phyloP scores from a whole-genome alignment of 495 filamentous ascomycete species.

The Daldinia decipiens region DNA sequence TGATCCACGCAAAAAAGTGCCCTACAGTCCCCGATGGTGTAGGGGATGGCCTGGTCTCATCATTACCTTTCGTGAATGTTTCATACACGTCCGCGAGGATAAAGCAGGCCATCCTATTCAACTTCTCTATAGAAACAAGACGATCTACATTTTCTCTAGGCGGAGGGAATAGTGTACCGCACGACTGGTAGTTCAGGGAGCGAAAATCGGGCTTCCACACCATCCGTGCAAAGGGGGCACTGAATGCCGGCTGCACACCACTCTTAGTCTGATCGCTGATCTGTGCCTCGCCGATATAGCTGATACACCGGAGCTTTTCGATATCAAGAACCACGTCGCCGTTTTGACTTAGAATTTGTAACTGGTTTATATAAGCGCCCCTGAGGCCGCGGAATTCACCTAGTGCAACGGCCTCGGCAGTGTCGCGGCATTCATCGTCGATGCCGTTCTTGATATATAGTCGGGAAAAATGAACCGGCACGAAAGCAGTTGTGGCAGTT shows the following conservation, averaged over 20 bases:
- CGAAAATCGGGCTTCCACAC: slow-evolving; percentile 41
- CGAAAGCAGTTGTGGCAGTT: slow-evolving; percentile 1
- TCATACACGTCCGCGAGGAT: neutral
- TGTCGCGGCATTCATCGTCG: neutral
- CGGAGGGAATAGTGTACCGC: slow-evolving; percentile 16
- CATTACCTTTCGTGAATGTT: slow-evolving; percentile 5
- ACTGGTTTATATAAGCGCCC: slow-evolving; percentile 8
- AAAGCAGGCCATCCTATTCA: neutral
- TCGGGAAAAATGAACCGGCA: slow-evolving; percentile 21
- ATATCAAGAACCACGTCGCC: slow-evolving; percentile 22
- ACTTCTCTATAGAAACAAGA: neutral
- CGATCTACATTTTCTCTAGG: slow-evolving; percentile 22
- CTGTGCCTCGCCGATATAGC: slow-evolving; percentile 2
- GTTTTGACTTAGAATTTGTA: slow-evolving; percentile 8
- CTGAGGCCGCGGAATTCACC: slow-evolving; percentile 18
- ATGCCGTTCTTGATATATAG: slow-evolving; percentile 13
- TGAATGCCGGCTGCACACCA: neutral
- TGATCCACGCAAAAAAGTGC: slow-evolving; percentile 28
- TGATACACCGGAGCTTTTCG: slow-evolving; percentile 13
- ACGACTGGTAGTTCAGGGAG: slow-evolving; percentile 6
- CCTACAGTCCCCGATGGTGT: slow-evolving; percentile 1
- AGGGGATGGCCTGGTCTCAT: neutral
- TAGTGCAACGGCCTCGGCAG: slow-evolving; percentile 3
- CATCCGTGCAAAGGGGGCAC: slow-evolving; percentile 18
- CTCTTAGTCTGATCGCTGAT: neutral